These are phyloP conservation scores for Apiospora arundinis DNA, from an alignment of 2,329 filamentous ascomycete genomes.

Conservation along the genomic window DNA sequence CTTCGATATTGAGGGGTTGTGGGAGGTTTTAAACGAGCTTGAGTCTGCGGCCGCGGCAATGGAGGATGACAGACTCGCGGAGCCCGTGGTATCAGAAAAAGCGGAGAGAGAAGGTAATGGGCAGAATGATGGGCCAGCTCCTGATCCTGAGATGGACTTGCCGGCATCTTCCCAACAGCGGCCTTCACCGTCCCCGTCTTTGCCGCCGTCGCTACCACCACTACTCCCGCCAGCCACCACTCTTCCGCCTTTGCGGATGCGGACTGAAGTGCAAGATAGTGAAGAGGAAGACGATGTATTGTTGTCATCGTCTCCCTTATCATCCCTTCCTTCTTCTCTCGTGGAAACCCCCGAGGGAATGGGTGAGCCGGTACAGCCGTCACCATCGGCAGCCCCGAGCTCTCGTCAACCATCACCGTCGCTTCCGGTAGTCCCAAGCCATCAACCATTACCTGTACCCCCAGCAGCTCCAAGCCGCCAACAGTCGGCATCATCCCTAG, in stretches of 20 bases:
- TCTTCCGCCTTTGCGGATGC: slow-evolving; percentile 19
- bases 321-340: slow-evolving; percentile 5
- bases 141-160: slow-evolving; percentile 6
- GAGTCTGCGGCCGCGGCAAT: slow-evolving; percentile 33
- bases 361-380: background rate
- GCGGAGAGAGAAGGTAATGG: background rate
- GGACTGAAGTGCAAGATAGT: slow-evolving; percentile 45
- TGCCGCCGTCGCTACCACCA: background rate
- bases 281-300: slow-evolving; percentile 46
- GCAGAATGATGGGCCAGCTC: background rate
- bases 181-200: slow-evolving; percentile 14
- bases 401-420: background rate
- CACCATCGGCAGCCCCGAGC: slow-evolving; percentile 17
- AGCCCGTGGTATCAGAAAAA: background rate
- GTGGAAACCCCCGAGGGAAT: slow-evolving; percentile 10
- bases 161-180: slow-evolving; percentile 32
- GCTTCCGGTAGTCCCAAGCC: slow-evolving; percentile 14
- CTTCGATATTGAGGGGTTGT: slow-evolving; percentile 64
- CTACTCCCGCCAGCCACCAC: background rate
- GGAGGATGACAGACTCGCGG: background rate
- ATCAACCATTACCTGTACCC: background rate
- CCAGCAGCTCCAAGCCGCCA: slow-evolving; percentile 20
- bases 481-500: background rate
- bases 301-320: slow-evolving; percentile 29
- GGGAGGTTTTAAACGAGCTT: slow-evolving; percentile 62